Base-by-base conservation (phyloP, 108 stramenopile genomes). In the Aurantiochytrium sp. region DNA sequence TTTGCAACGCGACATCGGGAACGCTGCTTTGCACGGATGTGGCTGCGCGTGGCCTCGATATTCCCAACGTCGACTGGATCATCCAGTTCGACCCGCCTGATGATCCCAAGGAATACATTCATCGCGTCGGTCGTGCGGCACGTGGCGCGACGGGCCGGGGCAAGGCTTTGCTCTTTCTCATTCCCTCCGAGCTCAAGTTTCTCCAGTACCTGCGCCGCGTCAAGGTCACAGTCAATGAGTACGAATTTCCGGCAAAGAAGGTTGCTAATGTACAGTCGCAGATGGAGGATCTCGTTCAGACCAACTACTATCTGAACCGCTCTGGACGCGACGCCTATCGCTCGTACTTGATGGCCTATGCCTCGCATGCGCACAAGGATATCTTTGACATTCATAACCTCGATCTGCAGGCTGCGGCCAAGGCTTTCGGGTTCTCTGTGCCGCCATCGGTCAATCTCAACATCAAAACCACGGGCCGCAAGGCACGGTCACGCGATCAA, bases 1-100 rank as follows among this genome's bases (percentile, higher is more conserved):
- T 99, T 92, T 98, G 97, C 90, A 97, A 97, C 88, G 93, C 93
- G 73, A 94, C 97, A 44, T 94, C 90, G n/a, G 99, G 98, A 19
- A 97, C 97, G 4, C 93, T 99, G 60, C 91, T 98, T 47, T 98
- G 98, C 94, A 99, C 99, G 25, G 99, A 99, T 90, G 98, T 99
- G n/a, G 98, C 98, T 28, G 99, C 98, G 29, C 95, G 99, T 12
- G 97, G 97, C 21, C 91, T 98, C 45, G 98, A 98, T 90, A 98
- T 99, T 58, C 99, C 99, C 8, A 88, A 95, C 10, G 98, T 99
- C 8, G 98, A 99, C 93, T 99, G 98, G 98, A 99, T 99, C 88
- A 88, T 95, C 14, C 99, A 99, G 93, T 99, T 96, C 90, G 99
- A 99, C 93, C 98, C 99, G 5, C 99, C 99, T 14, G 98, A 99